phyloP scores from a whole-genome alignment of 179 eudicot genomes.

The Silene noctiflora region DNA sequence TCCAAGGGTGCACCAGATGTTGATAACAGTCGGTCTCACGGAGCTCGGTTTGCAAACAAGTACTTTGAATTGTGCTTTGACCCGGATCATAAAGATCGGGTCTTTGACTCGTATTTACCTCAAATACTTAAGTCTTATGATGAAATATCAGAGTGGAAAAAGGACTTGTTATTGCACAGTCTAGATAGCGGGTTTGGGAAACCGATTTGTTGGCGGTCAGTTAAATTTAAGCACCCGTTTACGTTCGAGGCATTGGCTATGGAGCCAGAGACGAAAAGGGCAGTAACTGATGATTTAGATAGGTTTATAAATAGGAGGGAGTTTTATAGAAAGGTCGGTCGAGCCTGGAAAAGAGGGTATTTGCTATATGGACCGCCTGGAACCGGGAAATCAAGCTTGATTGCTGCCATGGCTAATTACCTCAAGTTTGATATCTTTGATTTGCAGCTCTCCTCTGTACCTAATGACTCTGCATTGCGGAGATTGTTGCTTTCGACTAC shows the following conservation, averaged over 20 bases:
- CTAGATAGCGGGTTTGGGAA: constrained; percentile 14
- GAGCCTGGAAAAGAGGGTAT: constrained; percentile 49
- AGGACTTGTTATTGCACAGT: constrained; percentile 35
- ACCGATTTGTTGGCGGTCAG: constrained; percentile 21
- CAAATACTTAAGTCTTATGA: constrained; percentile 29
- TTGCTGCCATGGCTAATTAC: constrained; percentile 45
- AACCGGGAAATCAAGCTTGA: constrained; percentile 47
- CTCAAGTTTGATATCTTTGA: constrained; percentile 42
- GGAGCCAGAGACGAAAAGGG: constrained; percentile 29
- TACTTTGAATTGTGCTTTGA: constrained; percentile 38
- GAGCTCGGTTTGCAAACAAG: constrained; percentile 16
- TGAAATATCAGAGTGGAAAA: constrained; percentile 14
- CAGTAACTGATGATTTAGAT: constrained; percentile 34
- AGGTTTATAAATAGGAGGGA: constrained; percentile 33
- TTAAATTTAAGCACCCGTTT: constrained; percentile 35
- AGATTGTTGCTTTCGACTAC: constrained; percentile 33
- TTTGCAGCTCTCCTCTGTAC: constrained; percentile 39
- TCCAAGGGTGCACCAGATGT: neutral
- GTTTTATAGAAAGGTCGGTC: constrained; percentile 37
- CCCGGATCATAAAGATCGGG: constrained; percentile 31
- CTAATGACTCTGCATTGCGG: constrained; percentile 27
- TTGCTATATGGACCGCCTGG: constrained; percentile 48
- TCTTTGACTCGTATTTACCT: constrained; percentile 31
- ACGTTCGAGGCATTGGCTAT: constrained; percentile 38
- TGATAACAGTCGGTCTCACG: constrained; percentile 12